A percentile compares a stretch with the other conserved stretches of the same genome.
phyloP scores from a whole-genome alignment of 2,329 filamentous ascomycete genomes.

The Penicillium crustosum region DNA sequence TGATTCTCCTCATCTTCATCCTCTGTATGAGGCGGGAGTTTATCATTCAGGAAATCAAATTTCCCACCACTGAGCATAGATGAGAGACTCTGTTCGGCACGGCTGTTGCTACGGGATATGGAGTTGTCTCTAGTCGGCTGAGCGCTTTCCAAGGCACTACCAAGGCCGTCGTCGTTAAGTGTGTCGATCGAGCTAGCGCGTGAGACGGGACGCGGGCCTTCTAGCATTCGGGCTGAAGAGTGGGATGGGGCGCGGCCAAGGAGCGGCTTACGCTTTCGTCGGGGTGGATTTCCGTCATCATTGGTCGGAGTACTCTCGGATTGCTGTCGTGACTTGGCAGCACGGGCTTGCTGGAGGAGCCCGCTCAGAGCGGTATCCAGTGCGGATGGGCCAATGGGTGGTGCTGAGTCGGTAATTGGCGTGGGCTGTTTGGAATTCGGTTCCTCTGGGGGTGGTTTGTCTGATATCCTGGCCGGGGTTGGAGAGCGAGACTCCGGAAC shows the following conservation, averaged over 20 bases:
- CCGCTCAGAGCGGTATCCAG: conserved; percentile 43
- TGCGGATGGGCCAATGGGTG: conserved; percentile 27
- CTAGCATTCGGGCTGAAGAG: conserved; percentile 32
- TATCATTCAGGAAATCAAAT: conserved; percentile 32
- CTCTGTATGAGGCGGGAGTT: conserved; percentile 20
- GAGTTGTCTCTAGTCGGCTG: conserved; percentile 23
- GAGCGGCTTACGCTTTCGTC: conserved; percentile 38
- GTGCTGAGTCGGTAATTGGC: conserved; percentile 11
- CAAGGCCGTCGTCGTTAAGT: conserved; percentile 46
- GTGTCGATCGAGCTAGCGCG: conserved; percentile 53
- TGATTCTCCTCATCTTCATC: conserved; percentile 37
- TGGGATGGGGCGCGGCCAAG: conserved; percentile 46
- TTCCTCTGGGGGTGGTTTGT: conserved; percentile 10
- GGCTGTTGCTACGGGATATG: conserved; percentile 27
- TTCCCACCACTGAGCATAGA: conserved; percentile 34
- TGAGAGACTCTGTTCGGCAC: conserved; percentile 31
- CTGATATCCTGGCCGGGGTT: conserved; percentile 20
- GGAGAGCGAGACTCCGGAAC: conserved; percentile 26
- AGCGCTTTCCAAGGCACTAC: conserved; percentile 36
- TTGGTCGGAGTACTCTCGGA: conserved; percentile 21
- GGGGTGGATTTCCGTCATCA: conserved; percentile 23
- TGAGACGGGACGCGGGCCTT: conserved; percentile 31
- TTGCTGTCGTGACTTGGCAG: conserved; percentile 31
- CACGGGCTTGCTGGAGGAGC: conserved; percentile 43
- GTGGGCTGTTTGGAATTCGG: conserved; percentile 19